Conservation (phyloP, 805 yeast species). For the Yarrowia divulgata region DNA sequence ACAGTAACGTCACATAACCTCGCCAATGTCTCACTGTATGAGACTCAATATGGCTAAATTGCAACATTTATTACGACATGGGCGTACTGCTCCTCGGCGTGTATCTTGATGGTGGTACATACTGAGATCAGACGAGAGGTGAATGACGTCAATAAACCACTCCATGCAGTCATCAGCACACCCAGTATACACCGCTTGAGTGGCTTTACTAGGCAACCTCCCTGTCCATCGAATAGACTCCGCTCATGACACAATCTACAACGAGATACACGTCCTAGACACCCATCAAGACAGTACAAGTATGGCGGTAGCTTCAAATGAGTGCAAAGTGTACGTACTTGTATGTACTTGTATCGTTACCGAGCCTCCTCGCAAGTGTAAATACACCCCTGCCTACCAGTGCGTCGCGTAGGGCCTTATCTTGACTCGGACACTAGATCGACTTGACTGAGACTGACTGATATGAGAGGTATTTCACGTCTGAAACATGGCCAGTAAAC, state of each 20-base stretch:
- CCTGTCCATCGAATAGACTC: not conserved
- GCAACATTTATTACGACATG: no score
- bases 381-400: conserved; percentile 20
- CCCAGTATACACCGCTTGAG: no score
- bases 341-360: not conserved
- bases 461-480: not conserved
- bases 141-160: no score
- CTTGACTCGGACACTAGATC: not conserved
- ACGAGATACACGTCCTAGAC: not conserved
- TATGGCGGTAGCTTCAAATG: not conserved
- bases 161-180: no score
- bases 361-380: conserved; percentile 8
- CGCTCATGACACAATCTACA: conserved; percentile 11
- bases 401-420: conserved; percentile 5
- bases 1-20: no score
- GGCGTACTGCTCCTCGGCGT: no score
- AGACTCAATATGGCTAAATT: no score
- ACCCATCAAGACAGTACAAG: not conserved
- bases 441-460: not conserved
- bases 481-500: conserved; percentile 10
- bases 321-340: not conserved
- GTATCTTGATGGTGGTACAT: no score
- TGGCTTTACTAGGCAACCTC: no score
- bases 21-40: no score
- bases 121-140: no score